Evolutionary conservation across 768 basidiomycete genomes (phyloP), one percentile per base, ranked within the genome.

Genomic region (Coprinopsis cinerea): DNA sequence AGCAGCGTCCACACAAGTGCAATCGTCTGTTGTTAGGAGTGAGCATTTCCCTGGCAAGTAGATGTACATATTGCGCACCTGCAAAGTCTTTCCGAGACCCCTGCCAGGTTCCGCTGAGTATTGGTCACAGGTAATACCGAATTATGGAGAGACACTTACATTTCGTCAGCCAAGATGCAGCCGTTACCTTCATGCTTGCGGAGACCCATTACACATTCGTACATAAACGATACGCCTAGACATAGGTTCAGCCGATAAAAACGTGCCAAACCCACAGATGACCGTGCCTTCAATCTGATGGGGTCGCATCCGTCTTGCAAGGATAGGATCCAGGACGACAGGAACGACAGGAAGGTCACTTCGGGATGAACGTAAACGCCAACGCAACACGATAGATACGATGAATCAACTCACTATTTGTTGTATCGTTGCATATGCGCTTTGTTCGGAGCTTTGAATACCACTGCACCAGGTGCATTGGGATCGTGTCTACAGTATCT

Each of bases 1-100:
- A 99, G 76, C 9, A 99, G 70, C 0, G 92, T 97, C 87, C 92
- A 93, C 6, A 97, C 71, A 13, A 99, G 75, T n/a, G 84, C 73
- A 48, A 99, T 94, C 0, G 94, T 94, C 82, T 93, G 64, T 44
- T 9, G 36, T 13, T 23, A 10, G 27, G 35, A 24, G 17, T 5
- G 20, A 17, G 24, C 10, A 22, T 37, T 35, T 27, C 34, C 28
- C 20, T 4, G 45, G 9, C 3, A 43, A 20, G 7, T 25, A 25
- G 7, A 6, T 35, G 34, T 11, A 7, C 15, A n/a, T 18, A 52
- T 40, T 6, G 24, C 24, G 32, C 44, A 78, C 87, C 72, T 91
- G 89, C 6, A 92, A 67, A 1, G 93, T 96, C 71, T 99, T 99
- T n/a, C 96, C 96, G 44, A 99, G 79, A 44, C 95, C 95, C 94